Evolutionary conservation across 306 rosid species (phyloP).

Genomic region (Malus sieversii): DNA sequence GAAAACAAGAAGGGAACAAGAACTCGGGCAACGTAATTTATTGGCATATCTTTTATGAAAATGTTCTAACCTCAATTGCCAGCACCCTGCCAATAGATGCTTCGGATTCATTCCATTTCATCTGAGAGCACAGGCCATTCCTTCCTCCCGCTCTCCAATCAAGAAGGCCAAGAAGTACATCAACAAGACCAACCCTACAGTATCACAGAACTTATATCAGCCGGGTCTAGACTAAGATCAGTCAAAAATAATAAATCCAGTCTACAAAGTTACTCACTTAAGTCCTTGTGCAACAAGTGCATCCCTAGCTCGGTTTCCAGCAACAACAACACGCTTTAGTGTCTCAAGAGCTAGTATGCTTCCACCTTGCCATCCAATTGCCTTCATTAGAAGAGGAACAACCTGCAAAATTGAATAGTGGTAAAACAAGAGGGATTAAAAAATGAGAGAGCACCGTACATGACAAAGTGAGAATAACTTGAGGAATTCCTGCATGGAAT

Average conservation of each 20-base stretch:
- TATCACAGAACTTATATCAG: conserved; percentile 17
- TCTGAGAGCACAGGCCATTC: conserved; percentile 88
- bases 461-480: not conserved
- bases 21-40: not conserved
- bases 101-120: conserved; percentile 99
- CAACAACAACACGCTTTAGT: conserved; percentile 96
- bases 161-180: conserved; percentile 97
- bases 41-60: conserved; percentile 9
- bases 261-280: conserved; percentile 51
- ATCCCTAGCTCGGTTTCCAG: conserved; percentile 99
- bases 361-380: conserved; percentile 99
- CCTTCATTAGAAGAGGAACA: conserved; percentile 95
- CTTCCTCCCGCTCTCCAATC: conserved; percentile 99
- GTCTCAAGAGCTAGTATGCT: conserved; percentile 98
- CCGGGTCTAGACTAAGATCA: not conserved
- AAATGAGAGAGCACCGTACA: not conserved
- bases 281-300: conserved; percentile 99
- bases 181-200: conserved; percentile 94
- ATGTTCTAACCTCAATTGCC: conserved; percentile 79
- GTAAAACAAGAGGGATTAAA: not conserved
- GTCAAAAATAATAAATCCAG: not conserved
- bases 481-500: not conserved
- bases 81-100: conserved; percentile 98
- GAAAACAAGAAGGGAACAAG: not conserved
- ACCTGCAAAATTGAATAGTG: conserved; percentile 48